Evolutionary conservation across 2,329 filamentous ascomycete species (phyloP).

Genomic region (Neoarthrinium moseri): DNA sequence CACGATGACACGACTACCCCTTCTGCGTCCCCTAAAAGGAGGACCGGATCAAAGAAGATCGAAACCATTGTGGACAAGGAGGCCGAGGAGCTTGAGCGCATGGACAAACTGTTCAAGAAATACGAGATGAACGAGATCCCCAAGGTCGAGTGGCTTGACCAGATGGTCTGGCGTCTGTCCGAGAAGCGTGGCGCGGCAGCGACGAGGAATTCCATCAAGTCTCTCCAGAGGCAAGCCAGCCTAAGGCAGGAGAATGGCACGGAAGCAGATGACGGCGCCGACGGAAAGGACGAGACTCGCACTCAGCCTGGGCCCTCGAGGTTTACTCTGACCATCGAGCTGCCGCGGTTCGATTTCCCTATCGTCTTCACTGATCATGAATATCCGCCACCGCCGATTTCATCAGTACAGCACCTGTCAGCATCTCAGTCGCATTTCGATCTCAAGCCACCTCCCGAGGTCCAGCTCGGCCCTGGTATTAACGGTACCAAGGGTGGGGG

Average conservation of each 20-base stretch:
- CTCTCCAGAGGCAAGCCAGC: constrained; percentile 47
- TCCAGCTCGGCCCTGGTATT: constrained; percentile 88
- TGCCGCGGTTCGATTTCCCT: constrained; percentile 93
- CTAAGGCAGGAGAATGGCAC: constrained; percentile 24
- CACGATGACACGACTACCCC: constrained; percentile 79
- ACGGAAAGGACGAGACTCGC: constrained; percentile 42
- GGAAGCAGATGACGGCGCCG: constrained; percentile 27
- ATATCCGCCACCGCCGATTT: constrained; percentile 82
- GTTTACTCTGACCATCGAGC: constrained; percentile 85
- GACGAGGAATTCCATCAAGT: constrained; percentile 62
- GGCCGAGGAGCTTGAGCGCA: constrained; percentile 79
- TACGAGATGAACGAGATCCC: constrained; percentile 97
- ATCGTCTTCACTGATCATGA: constrained; percentile 94
- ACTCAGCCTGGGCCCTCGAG: constrained; percentile 46
- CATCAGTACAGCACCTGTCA: constrained; percentile 65
- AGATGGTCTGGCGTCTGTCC: constrained; percentile 86
- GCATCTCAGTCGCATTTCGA: constrained; percentile 67
- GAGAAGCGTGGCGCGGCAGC: constrained; percentile 72
- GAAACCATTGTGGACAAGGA: constrained; percentile 64
- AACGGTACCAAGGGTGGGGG: constrained; percentile 60
- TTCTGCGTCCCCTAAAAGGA: constrained; percentile 57
- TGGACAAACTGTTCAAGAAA: constrained; percentile 91
- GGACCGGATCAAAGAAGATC: constrained; percentile 48
- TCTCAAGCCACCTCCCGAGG: constrained; percentile 79
- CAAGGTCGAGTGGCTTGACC: constrained; percentile 91